Conservation (phyloP, 225 moss, liverwort and hornwort genomes). For the Neckera pumila region DNA sequence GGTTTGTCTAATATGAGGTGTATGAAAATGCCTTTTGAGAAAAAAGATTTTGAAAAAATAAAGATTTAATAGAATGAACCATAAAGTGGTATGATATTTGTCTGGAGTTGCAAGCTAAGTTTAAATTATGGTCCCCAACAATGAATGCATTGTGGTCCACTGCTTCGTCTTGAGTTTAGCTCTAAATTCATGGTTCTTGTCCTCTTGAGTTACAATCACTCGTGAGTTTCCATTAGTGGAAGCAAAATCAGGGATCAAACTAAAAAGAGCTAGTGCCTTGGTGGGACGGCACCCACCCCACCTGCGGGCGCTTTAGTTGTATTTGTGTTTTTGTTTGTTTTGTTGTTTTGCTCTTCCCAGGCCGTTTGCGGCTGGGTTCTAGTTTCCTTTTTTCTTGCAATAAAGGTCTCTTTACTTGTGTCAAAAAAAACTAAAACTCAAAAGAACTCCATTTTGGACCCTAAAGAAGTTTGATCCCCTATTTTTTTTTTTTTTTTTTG, state of each 20-base stretch:
- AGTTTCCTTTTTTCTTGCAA: too few species aligned
- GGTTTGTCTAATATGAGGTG: accelerated
- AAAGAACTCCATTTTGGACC: background rate
- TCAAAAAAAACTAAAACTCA: too few species aligned
- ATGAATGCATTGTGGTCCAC: background rate
- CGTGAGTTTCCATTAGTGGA: background rate
- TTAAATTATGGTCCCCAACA: too few species aligned
- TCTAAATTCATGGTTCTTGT: background rate
- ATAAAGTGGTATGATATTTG: accelerated
- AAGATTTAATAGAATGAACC: background rate
- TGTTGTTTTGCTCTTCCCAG: too few species aligned
- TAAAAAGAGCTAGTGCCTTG: too few species aligned
- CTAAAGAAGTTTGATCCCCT: background rate
- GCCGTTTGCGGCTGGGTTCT: too few species aligned
- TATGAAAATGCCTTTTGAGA: background rate
- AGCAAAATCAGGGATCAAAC: background rate
- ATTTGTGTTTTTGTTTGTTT: too few species aligned
- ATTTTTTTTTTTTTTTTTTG: too few species aligned
- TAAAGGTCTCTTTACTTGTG: too few species aligned
- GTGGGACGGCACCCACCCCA: too few species aligned
- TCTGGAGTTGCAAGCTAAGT: too few species aligned
- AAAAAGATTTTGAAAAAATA: background rate
- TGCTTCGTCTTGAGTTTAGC: background rate
- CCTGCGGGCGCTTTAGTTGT: too few species aligned
- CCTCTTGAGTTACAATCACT: background rate